These are phyloP conservation scores for Colletotrichum salicis DNA, from an alignment of 2,329 filamentous ascomycete genomes.

Conservation along the genomic window DNA sequence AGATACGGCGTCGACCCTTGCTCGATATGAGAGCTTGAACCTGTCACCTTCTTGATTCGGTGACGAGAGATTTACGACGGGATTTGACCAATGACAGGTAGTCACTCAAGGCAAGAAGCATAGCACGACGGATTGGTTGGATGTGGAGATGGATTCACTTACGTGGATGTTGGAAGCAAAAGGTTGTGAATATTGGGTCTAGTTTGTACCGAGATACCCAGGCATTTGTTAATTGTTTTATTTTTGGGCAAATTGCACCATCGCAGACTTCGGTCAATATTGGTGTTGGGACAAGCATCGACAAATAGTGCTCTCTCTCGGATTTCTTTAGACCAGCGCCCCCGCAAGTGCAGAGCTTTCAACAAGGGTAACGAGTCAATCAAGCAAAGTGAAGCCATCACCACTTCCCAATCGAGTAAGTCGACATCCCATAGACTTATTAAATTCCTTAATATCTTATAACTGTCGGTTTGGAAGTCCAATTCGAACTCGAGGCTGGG, in stretches of 20 bases:
- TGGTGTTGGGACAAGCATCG: not conserved
- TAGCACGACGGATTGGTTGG: not conserved
- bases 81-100: too few relatives aligned
- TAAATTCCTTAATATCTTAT: too few relatives aligned
- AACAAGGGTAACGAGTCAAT: too few relatives aligned
- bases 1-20: constrained; percentile 31
- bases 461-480: too few relatives aligned
- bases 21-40: not conserved
- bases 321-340: too few relatives aligned
- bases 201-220: not conserved
- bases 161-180: not conserved
- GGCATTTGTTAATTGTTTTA: not conserved
- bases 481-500: too few relatives aligned
- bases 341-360: too few relatives aligned
- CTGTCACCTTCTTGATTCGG: accelerated
- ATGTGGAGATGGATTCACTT: not conserved
- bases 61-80: not conserved
- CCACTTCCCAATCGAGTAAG: too few relatives aligned
- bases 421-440: too few relatives aligned
- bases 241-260: not conserved
- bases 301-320: not conserved
- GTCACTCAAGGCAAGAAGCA: not conserved
- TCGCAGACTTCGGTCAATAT: not conserved
- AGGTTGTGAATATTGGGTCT: not conserved
- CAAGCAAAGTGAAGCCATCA: too few relatives aligned